Evolutionary conservation across 2,329 filamentous ascomycete species (phyloP).

Genomic region (Fusarium multiceps): DNA sequence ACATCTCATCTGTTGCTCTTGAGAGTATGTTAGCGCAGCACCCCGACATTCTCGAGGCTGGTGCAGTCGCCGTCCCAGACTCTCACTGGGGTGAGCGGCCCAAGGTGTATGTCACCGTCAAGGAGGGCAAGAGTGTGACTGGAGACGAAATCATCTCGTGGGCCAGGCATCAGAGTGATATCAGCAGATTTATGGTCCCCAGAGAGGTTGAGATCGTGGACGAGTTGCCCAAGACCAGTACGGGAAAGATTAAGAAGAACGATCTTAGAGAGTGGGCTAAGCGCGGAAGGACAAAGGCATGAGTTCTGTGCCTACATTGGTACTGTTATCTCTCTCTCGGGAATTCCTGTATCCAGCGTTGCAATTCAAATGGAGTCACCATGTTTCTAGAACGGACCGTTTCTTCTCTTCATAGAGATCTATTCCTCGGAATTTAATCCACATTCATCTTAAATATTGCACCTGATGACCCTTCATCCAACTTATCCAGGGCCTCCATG

Average conservation of each 20-base stretch:
- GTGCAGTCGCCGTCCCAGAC: conserved; percentile 88
- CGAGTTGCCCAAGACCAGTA: conserved; percentile 96
- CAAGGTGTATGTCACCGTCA: conserved; percentile 90
- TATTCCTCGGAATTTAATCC: not conserved
- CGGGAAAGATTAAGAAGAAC: conserved; percentile 97
- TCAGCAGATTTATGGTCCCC: conserved; percentile 91
- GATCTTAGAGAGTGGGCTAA: conserved; percentile 85
- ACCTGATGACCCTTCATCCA: conserved; percentile 47
- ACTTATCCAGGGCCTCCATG: conserved; percentile 56
- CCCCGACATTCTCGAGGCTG: conserved; percentile 89
- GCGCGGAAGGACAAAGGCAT: conserved; percentile 36
- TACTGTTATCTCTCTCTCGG: conserved; percentile 6
- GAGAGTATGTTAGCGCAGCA: conserved; percentile 91
- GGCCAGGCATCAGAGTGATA: conserved; percentile 82
- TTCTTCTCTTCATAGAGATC: not conserved
- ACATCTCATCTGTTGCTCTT: conserved; percentile 93
- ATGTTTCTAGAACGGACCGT: not conserved
- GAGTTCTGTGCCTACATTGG: not conserved
- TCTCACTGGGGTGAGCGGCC: conserved; percentile 96
- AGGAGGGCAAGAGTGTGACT: conserved; percentile 64
- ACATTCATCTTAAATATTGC: conserved; percentile 50
- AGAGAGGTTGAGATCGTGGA: conserved; percentile 79
- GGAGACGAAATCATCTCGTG: conserved; percentile 80
- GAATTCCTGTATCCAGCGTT: conserved; percentile 1
- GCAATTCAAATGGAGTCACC: conserved; percentile 5